phyloP scores from a whole-genome alignment of 352 stramenopile genomes.

The Pythium diclinum region DNA sequence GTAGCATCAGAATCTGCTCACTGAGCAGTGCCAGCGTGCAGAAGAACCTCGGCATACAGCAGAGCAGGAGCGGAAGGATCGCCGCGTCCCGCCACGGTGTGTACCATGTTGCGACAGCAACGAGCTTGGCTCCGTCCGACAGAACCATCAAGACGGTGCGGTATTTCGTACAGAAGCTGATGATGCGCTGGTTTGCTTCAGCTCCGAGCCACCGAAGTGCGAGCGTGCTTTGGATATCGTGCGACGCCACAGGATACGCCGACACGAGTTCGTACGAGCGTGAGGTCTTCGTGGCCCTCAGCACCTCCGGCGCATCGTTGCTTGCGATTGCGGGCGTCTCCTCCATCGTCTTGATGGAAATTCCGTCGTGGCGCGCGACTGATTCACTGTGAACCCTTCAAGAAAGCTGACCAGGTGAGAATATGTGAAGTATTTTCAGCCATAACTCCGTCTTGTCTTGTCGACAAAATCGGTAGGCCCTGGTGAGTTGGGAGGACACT shows the following conservation, averaged over 20 bases:
- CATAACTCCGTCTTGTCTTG: no score
- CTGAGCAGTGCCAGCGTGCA: slow-evolving; percentile 5
- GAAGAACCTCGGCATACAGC: slow-evolving; percentile 5
- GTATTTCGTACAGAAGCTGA: not conserved
- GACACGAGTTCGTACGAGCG: slow-evolving; percentile 12
- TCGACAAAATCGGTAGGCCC: no score
- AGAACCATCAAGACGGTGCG: slow-evolving; percentile 1
- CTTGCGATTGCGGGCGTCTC: not conserved
- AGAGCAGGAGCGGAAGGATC: not conserved
- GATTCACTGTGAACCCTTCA: no score
- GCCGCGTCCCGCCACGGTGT: not conserved
- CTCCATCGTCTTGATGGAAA: no score
- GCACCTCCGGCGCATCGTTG: no score
- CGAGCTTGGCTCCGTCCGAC: slow-evolving; percentile 3
- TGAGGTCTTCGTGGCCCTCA: no score
- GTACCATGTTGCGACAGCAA: slow-evolving; percentile 16
- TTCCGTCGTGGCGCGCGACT: no score
- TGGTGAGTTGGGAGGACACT: no score
- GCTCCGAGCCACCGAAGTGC: slow-evolving; percentile 3
- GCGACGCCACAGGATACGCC: not conserved
- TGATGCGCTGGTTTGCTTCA: slow-evolving; percentile 2
- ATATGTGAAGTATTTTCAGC: no score
- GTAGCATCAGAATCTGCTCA: slow-evolving; percentile 9
- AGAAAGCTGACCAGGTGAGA: no score
- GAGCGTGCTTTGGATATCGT: slow-evolving; percentile 12